A percentile compares a stretch with the other conserved stretches of the same genome.
phyloP scores from a whole-genome alignment of 768 basidiomycete species.

The Postia placenta region DNA sequence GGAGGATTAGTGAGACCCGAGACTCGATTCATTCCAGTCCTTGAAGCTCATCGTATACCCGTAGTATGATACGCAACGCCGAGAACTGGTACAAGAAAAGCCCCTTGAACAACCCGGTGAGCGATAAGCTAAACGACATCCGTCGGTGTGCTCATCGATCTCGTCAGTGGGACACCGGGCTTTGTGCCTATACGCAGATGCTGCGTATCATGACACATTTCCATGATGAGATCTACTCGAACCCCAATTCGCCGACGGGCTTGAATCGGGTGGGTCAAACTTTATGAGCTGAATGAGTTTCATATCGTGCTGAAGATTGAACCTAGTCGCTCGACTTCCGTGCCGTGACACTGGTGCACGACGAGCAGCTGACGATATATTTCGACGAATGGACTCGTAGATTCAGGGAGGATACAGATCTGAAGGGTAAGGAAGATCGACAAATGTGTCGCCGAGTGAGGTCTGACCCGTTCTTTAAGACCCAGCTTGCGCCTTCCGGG shows the following conservation, averaged over 20 bases:
- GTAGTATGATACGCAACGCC: constrained; percentile 61
- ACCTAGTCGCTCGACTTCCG: constrained; percentile 61
- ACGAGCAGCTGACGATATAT: constrained; percentile 49
- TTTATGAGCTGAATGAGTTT: background rate
- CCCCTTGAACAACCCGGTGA: constrained; percentile 51
- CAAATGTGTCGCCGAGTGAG: background rate
- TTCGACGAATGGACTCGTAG: constrained; percentile 61
- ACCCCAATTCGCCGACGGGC: constrained; percentile 59
- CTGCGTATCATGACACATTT: constrained; percentile 67
- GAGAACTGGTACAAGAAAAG: constrained; percentile 74
- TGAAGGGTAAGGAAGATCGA: constrained; percentile 36
- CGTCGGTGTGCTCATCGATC: too few relatives aligned
- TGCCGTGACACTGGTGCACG: constrained; percentile 53
- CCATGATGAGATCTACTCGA: constrained; percentile 74
- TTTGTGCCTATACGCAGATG: constrained; percentile 67
- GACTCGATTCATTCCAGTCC: background rate
- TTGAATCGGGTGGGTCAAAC: constrained; percentile 51
- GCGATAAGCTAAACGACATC: constrained; percentile 8
- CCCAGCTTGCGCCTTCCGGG: constrained; percentile 52
- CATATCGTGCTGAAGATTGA: background rate
- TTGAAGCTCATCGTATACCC: background rate
- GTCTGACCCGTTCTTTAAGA: constrained; percentile 32
- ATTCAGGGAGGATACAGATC: constrained; percentile 56
- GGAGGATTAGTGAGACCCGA: constrained; percentile 66
- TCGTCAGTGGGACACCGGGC: constrained; percentile 62